Evolutionary conservation across 2,329 filamentous ascomycete species (phyloP), one percentile per base, ranked within the genome.

Genomic region (Colletotrichum costaricense): DNA sequence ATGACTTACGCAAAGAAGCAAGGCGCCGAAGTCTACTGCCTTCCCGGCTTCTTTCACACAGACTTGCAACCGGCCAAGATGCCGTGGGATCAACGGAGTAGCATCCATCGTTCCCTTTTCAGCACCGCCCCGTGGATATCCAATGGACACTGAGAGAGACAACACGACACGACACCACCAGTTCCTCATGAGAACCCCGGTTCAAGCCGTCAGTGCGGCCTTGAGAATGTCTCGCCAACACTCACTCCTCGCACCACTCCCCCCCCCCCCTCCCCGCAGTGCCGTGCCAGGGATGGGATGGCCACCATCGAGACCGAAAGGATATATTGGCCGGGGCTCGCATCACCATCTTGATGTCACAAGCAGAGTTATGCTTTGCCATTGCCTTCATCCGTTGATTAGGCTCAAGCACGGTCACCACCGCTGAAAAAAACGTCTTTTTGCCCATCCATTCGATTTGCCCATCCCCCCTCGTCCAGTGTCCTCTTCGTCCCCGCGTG

Each of bases 251-350:
- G 28, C 58, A 63, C 42, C 57, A 38, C 26, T 56, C 58, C 58
- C 54, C 68, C 33, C 35, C 63, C 68, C 33, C 35, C 63, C 22
- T 58, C 42, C 63, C 55, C 35, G 64, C 56, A 52, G 56, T 33
- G 54, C 66, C 24, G 60, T 28, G 38, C 26, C 42, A 33, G 69
- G 69, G 66, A 55, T 46, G 26, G 54, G 54, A 28, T 56, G 28
- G 19, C 55, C 55, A 66, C 24, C 67, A 30, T 58, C 46, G 38
- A 57, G 55, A 33, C 46, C 52, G 19, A 14, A 65, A 66, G 56
- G 56, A 73, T 71, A 73, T 73, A 73, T 73, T 62, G 60, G 60
- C 71, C 49, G 42, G 71, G 54, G 46, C 67, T 58, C 46, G 33
- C 67, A 66, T 64, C 70, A 55, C 46, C 46, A 55, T 60, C 55